phyloP scores from a whole-genome alignment of 2,329 filamentous ascomycete species.

The Purpureocillium lavendulum region DNA sequence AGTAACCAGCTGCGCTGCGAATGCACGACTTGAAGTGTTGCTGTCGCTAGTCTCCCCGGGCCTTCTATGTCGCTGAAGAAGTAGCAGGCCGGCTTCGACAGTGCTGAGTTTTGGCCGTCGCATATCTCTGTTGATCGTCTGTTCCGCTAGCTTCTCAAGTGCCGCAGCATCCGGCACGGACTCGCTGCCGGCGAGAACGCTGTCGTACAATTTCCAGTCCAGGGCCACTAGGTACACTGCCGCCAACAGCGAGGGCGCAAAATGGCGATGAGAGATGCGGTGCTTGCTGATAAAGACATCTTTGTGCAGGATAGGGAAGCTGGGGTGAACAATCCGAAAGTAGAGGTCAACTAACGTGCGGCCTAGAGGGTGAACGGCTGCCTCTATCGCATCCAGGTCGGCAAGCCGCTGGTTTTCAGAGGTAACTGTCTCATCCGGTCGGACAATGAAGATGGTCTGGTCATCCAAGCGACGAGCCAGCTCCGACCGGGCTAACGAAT shows the following conservation, averaged over 20 bases:
- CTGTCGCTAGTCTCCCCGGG: constrained; percentile 20
- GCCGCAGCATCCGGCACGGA: constrained; percentile 19
- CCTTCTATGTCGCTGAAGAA: constrained; percentile 39
- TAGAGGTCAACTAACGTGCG: constrained; percentile 57
- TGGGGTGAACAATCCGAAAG: constrained; percentile 53
- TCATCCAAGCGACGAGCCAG: constrained; percentile 24
- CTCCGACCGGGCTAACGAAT: constrained; percentile 7
- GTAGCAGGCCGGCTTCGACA: constrained; percentile 43
- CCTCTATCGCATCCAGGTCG: constrained; percentile 45
- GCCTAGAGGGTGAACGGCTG: constrained; percentile 54
- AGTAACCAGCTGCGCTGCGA: constrained; percentile 45
- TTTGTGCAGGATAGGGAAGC: constrained; percentile 51
- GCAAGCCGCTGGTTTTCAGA: constrained; percentile 31
- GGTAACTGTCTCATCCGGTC: constrained; percentile 23
- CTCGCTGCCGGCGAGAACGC: constrained; percentile 30
- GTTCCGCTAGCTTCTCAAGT: constrained; percentile 29
- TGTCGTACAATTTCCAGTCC: constrained; percentile 52
- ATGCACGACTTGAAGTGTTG: constrained; percentile 29
- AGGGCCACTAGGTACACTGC: constrained; percentile 55
- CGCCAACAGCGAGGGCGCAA: constrained; percentile 49
- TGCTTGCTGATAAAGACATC: constrained; percentile 56
- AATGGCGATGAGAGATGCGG: constrained; percentile 44
- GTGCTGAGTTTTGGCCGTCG: constrained; percentile 46
- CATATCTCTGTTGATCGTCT: constrained; percentile 38
- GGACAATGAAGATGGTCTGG: constrained; percentile 25